Percentiles rank a stretch among this genome's conserved stretches.
Evolutionary conservation across 495 filamentous ascomycete genomes (phyloP).

Genomic region (Lichina pygmaea): DNA sequence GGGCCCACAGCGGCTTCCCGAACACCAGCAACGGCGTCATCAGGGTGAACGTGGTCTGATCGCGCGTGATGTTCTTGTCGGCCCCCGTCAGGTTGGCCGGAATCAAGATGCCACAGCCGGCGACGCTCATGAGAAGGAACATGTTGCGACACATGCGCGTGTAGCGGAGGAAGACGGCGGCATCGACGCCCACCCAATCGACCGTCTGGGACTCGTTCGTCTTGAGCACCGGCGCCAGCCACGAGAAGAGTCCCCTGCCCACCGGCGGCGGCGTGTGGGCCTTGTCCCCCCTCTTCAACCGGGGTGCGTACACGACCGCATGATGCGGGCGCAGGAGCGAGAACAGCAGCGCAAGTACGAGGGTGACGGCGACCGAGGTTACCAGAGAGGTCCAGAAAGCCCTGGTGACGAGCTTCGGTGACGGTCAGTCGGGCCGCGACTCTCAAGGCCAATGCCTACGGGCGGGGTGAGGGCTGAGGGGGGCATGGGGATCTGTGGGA

Average conservation of each 20-base stretch:
- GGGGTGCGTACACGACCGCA: slow-evolving; percentile 75
- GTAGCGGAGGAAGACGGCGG: slow-evolving; percentile 69
- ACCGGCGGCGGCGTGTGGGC: slow-evolving; percentile 84
- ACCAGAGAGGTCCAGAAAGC: slow-evolving; percentile 58
- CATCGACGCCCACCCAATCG: slow-evolving; percentile 64
- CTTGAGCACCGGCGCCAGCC: slow-evolving; percentile 49
- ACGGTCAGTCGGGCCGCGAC: not conserved
- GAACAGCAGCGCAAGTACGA: slow-evolving; percentile 50
- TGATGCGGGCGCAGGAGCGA: slow-evolving; percentile 78
- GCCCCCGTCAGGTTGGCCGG: slow-evolving; percentile 48
- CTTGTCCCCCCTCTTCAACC: slow-evolving; percentile 73
- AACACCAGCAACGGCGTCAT: slow-evolving; percentile 32
- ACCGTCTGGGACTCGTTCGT: slow-evolving; percentile 54
- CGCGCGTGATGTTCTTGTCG: slow-evolving; percentile 7
- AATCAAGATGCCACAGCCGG: slow-evolving; percentile 59
- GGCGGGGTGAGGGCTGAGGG: not conserved
- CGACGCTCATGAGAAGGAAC: slow-evolving; percentile 41
- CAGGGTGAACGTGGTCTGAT: slow-evolving; percentile 16
- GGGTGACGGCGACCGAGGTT: slow-evolving; percentile 50
- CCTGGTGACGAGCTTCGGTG: slow-evolving; percentile 24
- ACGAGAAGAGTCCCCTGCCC: slow-evolving; percentile 63
- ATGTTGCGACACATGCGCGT: slow-evolving; percentile 80
- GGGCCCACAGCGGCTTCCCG: slow-evolving; percentile 42
- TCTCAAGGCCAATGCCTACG: too few species aligned
- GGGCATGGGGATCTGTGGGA: not conserved